phyloP scores from a whole-genome alignment of 2,329 filamentous ascomycete species.

The Exutisphaerella laricina region DNA sequence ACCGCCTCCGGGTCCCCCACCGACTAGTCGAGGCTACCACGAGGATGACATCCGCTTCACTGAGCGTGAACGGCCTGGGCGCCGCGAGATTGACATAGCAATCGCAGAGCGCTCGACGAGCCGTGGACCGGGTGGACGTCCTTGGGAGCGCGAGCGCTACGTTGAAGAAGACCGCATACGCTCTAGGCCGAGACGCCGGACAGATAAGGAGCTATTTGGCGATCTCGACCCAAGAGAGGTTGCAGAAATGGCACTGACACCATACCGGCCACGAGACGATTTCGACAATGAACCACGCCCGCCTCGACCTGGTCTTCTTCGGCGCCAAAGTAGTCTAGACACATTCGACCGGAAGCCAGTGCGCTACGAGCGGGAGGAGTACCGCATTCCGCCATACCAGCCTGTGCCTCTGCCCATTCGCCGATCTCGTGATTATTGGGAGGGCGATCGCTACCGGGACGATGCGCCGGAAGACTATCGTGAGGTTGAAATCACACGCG shows the following conservation, averaged over 20 bases:
- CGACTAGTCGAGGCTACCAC: slow-evolving; percentile 31
- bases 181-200: slow-evolving; percentile 32
- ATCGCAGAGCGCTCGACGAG: slow-evolving; percentile 38
- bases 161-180: slow-evolving; percentile 46
- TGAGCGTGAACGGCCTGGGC: slow-evolving; percentile 35
- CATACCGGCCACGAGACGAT: slow-evolving; percentile 48
- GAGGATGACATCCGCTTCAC: slow-evolving; percentile 42
- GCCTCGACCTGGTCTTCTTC: slow-evolving; percentile 62
- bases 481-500: slow-evolving; percentile 45
- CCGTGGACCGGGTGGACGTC: slow-evolving; percentile 34
- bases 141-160: slow-evolving; percentile 51
- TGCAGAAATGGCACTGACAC: slow-evolving; percentile 49
- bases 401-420: slow-evolving; percentile 60
- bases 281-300: slow-evolving; percentile 49
- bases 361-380: slow-evolving; percentile 56
- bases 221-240: slow-evolving; percentile 44
- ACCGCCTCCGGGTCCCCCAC: slow-evolving; percentile 19
- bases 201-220: slow-evolving; percentile 42
- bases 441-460: slow-evolving; percentile 48
- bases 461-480: slow-evolving; percentile 42
- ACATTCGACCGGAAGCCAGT: slow-evolving; percentile 75
- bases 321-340: slow-evolving; percentile 83
- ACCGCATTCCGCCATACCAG: slow-evolving; percentile 59
- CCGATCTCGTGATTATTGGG: slow-evolving; percentile 60
- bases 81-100: slow-evolving; percentile 40